Evolutionary conservation across 2,329 filamentous ascomycete species (phyloP), one percentile per base, ranked within the genome.

Genomic region (Fusarium buxicola): DNA sequence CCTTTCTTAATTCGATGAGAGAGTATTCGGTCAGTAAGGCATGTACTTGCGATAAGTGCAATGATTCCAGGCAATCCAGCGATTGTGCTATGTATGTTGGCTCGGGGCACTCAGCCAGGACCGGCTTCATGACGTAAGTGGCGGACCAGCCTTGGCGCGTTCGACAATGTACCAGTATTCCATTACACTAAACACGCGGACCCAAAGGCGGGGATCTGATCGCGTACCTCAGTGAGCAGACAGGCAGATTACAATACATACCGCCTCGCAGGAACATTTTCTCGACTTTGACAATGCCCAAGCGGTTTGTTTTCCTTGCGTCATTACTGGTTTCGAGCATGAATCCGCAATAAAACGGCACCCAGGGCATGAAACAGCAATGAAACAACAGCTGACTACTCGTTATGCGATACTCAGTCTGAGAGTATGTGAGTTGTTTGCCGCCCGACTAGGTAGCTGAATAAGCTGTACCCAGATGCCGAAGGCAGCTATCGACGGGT

Each of bases 111-210:
- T 24, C 18, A 39, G 40, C 45, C 45, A 41, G 56, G 32, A 43
- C 48, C n/a, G 25, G 36, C 28, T 52, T 41, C 39, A 43, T 63
- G 60, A 63, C 60, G 60, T 63, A 61, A 57, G 16, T 47, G 49
- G 55, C 31, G 55, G 16, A 39, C 51, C 31, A 35, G 36, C 40
- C 36, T 10, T 50, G 55, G 38, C 60, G 47, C 50, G 60, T 55
- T 49, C 51, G 60, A 65, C 39, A 56, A 65, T 65, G 60, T 55
- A 63, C 25, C n/a, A n/a, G n/a, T n/a, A n/a, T n/a, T n/a, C n/a
- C n/a, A n/a, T n/a, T n/a, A 45, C 60, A 63, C 60, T 63, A 63
- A 61, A 60, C 15, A 64, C 55, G 55, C 56, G 52, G 49, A 41
- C 25, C n/a, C n/a, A 49, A 46, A 61, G 51, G 34, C 40, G 38